Evolutionary conservation across 2,329 filamentous ascomycete species (phyloP), one percentile per base, ranked within the genome.

Genomic region (Cladosporium sp.): DNA sequence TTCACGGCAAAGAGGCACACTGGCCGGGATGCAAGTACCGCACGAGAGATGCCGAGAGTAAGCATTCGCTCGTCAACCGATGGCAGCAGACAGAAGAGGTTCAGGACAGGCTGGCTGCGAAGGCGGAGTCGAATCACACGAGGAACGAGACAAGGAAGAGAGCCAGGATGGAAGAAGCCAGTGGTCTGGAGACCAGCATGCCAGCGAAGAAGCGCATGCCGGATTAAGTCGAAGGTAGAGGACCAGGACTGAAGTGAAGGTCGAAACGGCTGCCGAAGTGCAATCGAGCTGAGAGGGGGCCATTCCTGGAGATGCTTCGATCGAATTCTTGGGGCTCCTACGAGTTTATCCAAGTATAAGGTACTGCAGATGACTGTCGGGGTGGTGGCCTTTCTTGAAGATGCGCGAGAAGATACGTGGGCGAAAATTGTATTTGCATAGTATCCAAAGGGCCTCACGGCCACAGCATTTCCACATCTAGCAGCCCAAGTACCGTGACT

Each of bases 401-500:
- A n/a, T n/a, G n/a, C n/a, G n/a, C n/a, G n/a, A n/a, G n/a, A n/a
- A n/a, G n/a, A n/a, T n/a, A n/a, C n/a, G n/a, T n/a, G n/a, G n/a
- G n/a, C n/a, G n/a, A n/a, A n/a, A n/a, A n/a, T n/a, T n/a, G n/a
- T n/a, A n/a, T n/a, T n/a, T n/a, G n/a, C n/a, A n/a, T n/a, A n/a
- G n/a, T n/a, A n/a, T n/a, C n/a, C n/a, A n/a, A n/a, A n/a, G n/a
- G 12, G 6, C 32, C 13, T n/a, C 15, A 4, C 7, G 32, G 13
- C 32, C n/a, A n/a, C 3, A 8, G n/a, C n/a, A n/a, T 36, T 17
- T 39, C 15, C 20, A 20, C 37, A 19, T 39, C 8, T 20, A 96
- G 69, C 90, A 95, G n/a, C 91, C 84, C 67, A 96, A 86, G 69
- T 96, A 97, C 63, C 84, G 83, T 66, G 82, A 84, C 73, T 96